Percentiles rank a stretch among this genome's conserved stretches.
These are phyloP conservation scores for Mesembryanthemum crystallinum DNA, from an alignment of 148 eudicot species.

Conservation along the genomic window DNA sequence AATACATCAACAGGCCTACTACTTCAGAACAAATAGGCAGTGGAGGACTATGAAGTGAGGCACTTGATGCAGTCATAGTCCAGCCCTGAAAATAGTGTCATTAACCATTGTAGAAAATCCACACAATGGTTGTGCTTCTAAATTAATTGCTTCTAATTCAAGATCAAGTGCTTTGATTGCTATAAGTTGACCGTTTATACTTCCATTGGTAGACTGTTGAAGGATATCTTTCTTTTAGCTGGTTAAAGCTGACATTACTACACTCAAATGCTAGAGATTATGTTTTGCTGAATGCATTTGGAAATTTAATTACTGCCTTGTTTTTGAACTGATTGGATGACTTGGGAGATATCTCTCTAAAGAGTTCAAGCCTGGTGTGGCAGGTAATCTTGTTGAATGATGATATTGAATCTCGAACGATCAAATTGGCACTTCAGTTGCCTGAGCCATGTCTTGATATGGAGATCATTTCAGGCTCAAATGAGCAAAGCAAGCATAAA, in stretches of 20 bases:
- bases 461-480: conserved; percentile 54
- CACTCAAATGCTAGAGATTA: neutral
- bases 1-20: too few species aligned
- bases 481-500: conserved; percentile 57
- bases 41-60: neutral
- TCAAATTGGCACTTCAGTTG: conserved; percentile 74
- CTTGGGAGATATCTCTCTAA: neutral
- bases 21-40: neutral
- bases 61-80: neutral
- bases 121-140: neutral
- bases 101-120: neutral
- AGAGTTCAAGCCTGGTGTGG: conserved; percentile 16
- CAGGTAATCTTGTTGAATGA: conserved; percentile 85
- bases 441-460: conserved; percentile 66
- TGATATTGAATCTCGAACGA: conserved; percentile 70
- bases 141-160: too few species aligned
- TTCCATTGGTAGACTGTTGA: neutral
- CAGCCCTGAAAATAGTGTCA: neutral
- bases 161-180: too few species aligned
- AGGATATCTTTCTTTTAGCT: neutral
- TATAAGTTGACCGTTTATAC: too few species aligned
- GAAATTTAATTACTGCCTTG: neutral
- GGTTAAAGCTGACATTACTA: neutral
- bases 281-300: neutral
- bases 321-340: conserved; percentile 4